Evolutionary conservation across 1,139 yeast genomes (phyloP).

Genomic region (Pichia sp.): DNA sequence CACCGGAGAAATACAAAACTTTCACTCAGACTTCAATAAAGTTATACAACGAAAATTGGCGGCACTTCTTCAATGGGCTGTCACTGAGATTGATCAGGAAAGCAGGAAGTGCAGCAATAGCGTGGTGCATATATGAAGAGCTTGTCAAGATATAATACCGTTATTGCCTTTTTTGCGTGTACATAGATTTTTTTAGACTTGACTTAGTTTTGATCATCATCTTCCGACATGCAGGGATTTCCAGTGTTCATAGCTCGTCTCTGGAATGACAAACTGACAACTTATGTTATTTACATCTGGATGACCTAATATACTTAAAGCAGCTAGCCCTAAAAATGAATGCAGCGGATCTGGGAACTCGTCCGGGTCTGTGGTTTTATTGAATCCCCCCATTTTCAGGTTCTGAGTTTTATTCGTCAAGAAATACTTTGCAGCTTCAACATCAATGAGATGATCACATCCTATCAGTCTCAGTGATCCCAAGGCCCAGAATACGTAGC

Average conservation of each 20-base stretch:
- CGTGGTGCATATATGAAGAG: constrained; percentile 97
- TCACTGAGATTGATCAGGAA: constrained; percentile 76
- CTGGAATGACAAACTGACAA: constrained; percentile 23
- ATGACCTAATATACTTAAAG: constrained; percentile 38
- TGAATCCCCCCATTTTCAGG: constrained; percentile 69
- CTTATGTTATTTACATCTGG: constrained; percentile 17
- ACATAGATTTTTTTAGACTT: background rate
- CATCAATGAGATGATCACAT: constrained; percentile 31
- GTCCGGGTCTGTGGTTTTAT: constrained; percentile 40
- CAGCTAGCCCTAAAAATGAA: constrained; percentile 53
- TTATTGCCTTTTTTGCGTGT: background rate
- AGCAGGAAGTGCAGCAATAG: constrained; percentile 88
- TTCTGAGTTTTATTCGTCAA: constrained; percentile 60
- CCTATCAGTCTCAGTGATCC: constrained; percentile 48
- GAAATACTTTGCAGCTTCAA: constrained; percentile 34
- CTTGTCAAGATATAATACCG: constrained; percentile 42
- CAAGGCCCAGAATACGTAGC: constrained; percentile 87
- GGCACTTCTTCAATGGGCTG: constrained; percentile 73
- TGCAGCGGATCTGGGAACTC: constrained; percentile 69
- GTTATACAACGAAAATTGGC: constrained; percentile 49
- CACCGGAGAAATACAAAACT: constrained; percentile 38
- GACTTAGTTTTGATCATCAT: background rate
- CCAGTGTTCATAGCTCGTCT: constrained; percentile 18
- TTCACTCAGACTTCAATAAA: constrained; percentile 32
- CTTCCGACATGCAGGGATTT: background rate